Evolutionary conservation across 176 grass and related monocot species (phyloP).

Genomic region (Phoenix dactylifera): DNA sequence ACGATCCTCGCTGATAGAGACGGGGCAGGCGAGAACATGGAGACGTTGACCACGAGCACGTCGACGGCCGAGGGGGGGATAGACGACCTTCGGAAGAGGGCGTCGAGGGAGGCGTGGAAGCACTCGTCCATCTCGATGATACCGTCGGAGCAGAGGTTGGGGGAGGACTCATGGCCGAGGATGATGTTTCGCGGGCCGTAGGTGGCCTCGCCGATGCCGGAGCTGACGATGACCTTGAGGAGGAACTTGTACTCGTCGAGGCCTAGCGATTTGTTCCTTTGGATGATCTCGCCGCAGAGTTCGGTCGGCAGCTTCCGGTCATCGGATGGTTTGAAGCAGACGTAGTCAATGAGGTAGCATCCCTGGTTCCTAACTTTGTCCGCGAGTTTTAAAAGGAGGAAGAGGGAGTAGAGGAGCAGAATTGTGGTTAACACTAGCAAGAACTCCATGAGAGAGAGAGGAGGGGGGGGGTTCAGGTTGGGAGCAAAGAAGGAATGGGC

Average conservation of each 20-base stretch:
- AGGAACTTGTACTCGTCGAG: constrained; percentile 94
- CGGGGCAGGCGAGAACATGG: constrained; percentile 91
- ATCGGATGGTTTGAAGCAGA: constrained; percentile 76
- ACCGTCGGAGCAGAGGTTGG: constrained; percentile 39
- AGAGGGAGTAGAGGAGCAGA: constrained; percentile 36
- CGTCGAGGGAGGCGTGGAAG: constrained; percentile 59
- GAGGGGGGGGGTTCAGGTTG: not conserved
- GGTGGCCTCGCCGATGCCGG: constrained; percentile 86
- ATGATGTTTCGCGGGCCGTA: constrained; percentile 95
- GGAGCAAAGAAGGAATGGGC: too few relatives aligned
- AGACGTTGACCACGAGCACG: constrained; percentile 77
- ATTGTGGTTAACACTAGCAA: constrained; percentile 25
- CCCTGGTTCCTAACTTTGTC: constrained; percentile 22
- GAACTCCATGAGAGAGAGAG: constrained; percentile 33
- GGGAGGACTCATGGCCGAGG: constrained; percentile 39
- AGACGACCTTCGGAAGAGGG: constrained; percentile 46
- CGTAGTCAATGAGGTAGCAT: constrained; percentile 86
- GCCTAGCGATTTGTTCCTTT: constrained; percentile 66
- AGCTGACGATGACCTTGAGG: constrained; percentile 92
- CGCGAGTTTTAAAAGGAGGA: constrained; percentile 22
- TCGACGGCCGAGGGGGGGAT: constrained; percentile 38
- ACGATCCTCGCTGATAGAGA: constrained; percentile 62
- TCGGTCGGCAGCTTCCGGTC: constrained; percentile 88
- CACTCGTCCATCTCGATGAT: constrained; percentile 93
- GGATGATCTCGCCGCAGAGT: constrained; percentile 77